phyloP scores from a whole-genome alignment of 805 yeast genomes.

The Lachancea mirantina region DNA sequence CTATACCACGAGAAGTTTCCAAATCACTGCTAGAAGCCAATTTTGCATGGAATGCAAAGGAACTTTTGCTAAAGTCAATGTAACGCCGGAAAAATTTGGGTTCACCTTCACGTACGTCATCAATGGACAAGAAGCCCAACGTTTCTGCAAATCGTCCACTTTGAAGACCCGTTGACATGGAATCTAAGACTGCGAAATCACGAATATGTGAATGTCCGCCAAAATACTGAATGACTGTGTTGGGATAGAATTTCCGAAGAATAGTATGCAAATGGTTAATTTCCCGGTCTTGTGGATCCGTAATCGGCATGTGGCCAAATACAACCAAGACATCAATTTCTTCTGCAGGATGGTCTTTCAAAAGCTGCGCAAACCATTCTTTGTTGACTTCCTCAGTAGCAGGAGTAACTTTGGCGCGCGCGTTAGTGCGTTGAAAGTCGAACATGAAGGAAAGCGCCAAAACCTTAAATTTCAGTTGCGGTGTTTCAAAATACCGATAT shows the following conservation, averaged over 20 bases:
- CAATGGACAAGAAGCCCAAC: conserved; percentile 74
- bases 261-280: conserved; percentile 32
- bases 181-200: conserved; percentile 68
- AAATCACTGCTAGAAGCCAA: conserved; percentile 30
- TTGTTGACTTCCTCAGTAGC: conserved; percentile 43
- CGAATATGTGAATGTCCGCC: conserved; percentile 95
- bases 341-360: conserved; percentile 30
- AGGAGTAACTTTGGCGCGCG: conserved; percentile 56
- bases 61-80: conserved; percentile 71
- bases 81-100: conserved; percentile 52
- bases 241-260: conserved; percentile 55
- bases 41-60: conserved; percentile 59
- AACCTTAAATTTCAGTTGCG: conserved; percentile 42
- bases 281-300: conserved; percentile 31
- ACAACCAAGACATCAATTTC: conserved; percentile 61
- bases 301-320: conserved; percentile 73
- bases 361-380: conserved; percentile 56
- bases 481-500: conserved; percentile 59
- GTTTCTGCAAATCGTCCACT: conserved; percentile 93
- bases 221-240: conserved; percentile 67
- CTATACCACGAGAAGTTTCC: conserved; percentile 48
- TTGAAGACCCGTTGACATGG: conserved; percentile 67
- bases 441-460: conserved; percentile 75
- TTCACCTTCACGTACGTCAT: conserved; percentile 18
- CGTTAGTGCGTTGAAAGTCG: conserved; percentile 58